Conservation (phyloP, 495 filamentous ascomycete species). For the Penicillium paxilli region DNA sequence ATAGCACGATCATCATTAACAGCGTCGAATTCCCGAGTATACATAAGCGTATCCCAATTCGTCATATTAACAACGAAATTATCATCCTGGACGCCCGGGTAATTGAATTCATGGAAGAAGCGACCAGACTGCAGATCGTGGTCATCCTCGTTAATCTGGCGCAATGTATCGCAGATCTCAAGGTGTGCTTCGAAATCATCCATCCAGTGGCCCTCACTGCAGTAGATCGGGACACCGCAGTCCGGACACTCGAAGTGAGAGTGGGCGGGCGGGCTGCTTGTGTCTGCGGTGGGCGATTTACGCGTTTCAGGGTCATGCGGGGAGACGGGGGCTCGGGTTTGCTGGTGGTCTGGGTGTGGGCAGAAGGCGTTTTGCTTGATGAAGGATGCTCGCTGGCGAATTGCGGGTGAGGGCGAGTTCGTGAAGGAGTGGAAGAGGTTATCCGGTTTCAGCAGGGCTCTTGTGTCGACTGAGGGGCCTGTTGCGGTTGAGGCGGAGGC, state of each 20-base stretch:
- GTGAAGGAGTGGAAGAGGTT: constrained; percentile 94
- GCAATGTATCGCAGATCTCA: constrained; percentile 85
- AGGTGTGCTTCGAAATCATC: constrained; percentile 92
- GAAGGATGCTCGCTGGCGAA: constrained; percentile 79
- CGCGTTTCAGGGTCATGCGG: constrained; percentile 62
- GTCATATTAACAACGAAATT: constrained; percentile 94
- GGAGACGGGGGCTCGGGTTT: constrained; percentile 58
- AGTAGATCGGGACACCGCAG: constrained; percentile 92
- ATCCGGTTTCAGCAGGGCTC: constrained; percentile 65
- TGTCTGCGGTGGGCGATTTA: constrained; percentile 24
- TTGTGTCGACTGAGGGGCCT: constrained; percentile 22
- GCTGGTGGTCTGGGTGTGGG: constrained; percentile 80
- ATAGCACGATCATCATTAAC: constrained; percentile 85
- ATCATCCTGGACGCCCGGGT: constrained; percentile 84
- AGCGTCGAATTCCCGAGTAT: constrained; percentile 82
- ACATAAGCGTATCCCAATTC: constrained; percentile 96
- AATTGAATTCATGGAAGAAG: constrained; percentile 91
- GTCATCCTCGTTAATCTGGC: constrained; percentile 96
- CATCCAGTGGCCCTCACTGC: constrained; percentile 89
- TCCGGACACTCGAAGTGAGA: constrained; percentile 94
- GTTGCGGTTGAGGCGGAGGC: constrained; percentile 26
- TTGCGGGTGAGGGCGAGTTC: constrained; percentile 78
- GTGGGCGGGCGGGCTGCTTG: constrained; percentile 62
- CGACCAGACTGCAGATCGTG: constrained; percentile 90
- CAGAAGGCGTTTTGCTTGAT: constrained; percentile 91